A percentile compares a stretch with the other conserved stretches of the same genome.
phyloP scores from a whole-genome alignment of 1,284 basidiomycete genomes.

The Takashimella koratensis region DNA sequence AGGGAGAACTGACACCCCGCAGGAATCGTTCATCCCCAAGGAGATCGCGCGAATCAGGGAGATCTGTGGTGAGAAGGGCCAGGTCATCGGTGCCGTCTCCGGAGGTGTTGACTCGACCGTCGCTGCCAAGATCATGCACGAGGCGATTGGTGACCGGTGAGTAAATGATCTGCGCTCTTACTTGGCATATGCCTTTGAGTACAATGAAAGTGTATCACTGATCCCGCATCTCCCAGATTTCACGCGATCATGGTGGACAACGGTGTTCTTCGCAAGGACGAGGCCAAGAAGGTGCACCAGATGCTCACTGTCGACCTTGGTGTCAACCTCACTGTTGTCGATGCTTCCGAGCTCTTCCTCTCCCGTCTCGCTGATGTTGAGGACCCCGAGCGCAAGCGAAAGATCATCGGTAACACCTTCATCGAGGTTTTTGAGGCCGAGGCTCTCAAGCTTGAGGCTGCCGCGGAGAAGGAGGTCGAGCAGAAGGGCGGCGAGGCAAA shows the following conservation, averaged over 20 bases:
- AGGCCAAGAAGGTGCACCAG: constrained; percentile 87
- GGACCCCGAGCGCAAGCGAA: constrained; percentile 96
- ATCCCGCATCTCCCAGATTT: constrained; percentile 56
- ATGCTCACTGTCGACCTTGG: constrained; percentile 94
- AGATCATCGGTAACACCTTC: constrained; percentile 99
- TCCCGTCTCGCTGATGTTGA: constrained; percentile 83
- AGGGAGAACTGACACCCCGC: constrained; percentile 2
- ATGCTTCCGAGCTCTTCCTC: constrained; percentile 92
- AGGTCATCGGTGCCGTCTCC: constrained; percentile 95
- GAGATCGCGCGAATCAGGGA: constrained; percentile 92
- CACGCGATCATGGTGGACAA: constrained; percentile 99
- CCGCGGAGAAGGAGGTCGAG: constrained; percentile 66
- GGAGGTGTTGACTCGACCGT: constrained; percentile 98
- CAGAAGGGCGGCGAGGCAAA: constrained; percentile 65
- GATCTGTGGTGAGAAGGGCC: constrained; percentile 89
- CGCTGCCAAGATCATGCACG: constrained; percentile 98
- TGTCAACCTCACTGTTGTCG: constrained; percentile 93
- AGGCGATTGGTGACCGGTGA: constrained; percentile 97
- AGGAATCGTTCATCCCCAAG: constrained; percentile 98
- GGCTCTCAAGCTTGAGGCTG: constrained; percentile 82
- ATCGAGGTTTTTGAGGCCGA: constrained; percentile 96
- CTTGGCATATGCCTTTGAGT: neutral
- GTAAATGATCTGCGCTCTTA: neutral
- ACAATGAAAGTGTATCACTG: neutral
- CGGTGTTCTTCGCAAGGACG: constrained; percentile 89